Conservation (phyloP, 345 rosid genomes). For the Hibiscus syriacus region DNA sequence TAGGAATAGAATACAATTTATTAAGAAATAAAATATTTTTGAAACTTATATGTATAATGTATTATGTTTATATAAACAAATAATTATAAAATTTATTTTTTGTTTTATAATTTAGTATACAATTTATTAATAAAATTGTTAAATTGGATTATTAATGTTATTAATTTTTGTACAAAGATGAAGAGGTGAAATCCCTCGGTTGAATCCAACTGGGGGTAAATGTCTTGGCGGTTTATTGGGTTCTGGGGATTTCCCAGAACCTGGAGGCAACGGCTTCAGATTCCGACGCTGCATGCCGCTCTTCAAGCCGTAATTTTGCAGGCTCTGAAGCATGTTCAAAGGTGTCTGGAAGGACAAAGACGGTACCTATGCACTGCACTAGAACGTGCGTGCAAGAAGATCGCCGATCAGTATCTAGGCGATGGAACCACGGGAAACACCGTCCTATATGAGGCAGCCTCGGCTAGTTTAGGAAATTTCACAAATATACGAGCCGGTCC, state of each 20-base stretch:
- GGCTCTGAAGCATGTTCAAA: too few relatives aligned
- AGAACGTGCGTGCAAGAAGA: neutral
- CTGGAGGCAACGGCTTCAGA: neutral
- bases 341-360: slow-evolving; percentile 13
- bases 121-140: too few relatives aligned
- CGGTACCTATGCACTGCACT: neutral
- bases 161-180: too few relatives aligned
- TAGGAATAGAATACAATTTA: too few relatives aligned
- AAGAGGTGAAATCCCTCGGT: too few relatives aligned
- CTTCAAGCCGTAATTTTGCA: neutral
- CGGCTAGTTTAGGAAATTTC: too few relatives aligned
- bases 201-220: neutral
- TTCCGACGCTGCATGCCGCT: neutral
- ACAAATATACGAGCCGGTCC: neutral
- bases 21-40: too few relatives aligned
- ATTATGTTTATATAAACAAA: too few relatives aligned
- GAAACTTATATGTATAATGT: too few relatives aligned
- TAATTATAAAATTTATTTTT: too few relatives aligned
- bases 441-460: neutral
- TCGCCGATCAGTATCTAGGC: neutral
- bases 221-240: neutral
- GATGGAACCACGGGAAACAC: neutral
- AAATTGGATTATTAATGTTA: too few relatives aligned
- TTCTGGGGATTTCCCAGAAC: neutral
- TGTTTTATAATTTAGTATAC: too few relatives aligned